Base-by-base conservation (phyloP, 495 filamentous ascomycete genomes). In the Echria macrotheca region DNA sequence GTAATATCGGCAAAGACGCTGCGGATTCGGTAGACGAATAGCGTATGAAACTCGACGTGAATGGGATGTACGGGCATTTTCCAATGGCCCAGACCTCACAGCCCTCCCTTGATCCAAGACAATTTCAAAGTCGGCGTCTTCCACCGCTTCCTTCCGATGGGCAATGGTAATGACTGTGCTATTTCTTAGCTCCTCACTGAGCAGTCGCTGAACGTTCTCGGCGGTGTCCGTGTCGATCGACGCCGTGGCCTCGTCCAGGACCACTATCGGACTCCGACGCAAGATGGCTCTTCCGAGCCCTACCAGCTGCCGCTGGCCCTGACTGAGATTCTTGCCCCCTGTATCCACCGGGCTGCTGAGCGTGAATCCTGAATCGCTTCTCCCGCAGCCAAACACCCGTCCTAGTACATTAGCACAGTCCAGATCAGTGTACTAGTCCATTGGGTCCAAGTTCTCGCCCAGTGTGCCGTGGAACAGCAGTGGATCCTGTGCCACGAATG, bases 151-250 rank as follows among this genome's bases (percentile, higher is more conserved):
- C 19, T 87, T 59, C 36, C 86, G 80, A 74, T 95, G 89, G 32
- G 88, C 89, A 66, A 95, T 89, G 3, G 86, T 90, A 40, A 95
- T 82, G 10, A 95, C 87, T 2, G 89, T 95, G 53, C 85, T 90
- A 29, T 82, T 69, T 39, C 65, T 70, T 69, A 93, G 70, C 70
- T 91, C 87, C 55, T 87, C 82, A 22, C 84, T 66, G 45, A 95
- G 61, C 28, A 93, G 70, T 56, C 80, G 73, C 69, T 95, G 88
- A 39, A 93, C 88, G 45, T 82, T 73, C 56, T 78, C 66, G n/a
- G 86, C 85, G 1, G 86, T 93, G 61, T 84, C 80, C 52, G 75
- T 75, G 57, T 95, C 89, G 51, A 95, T 89, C 11, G 80, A 85
- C 12, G 88, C 88, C n/a, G 89, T 95, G n/a, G 89, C 89, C 65